Evolutionary conservation across 805 yeast genomes (phyloP), one percentile per base, ranked within the genome.

Genomic region (Saturnispora ahearnii): DNA sequence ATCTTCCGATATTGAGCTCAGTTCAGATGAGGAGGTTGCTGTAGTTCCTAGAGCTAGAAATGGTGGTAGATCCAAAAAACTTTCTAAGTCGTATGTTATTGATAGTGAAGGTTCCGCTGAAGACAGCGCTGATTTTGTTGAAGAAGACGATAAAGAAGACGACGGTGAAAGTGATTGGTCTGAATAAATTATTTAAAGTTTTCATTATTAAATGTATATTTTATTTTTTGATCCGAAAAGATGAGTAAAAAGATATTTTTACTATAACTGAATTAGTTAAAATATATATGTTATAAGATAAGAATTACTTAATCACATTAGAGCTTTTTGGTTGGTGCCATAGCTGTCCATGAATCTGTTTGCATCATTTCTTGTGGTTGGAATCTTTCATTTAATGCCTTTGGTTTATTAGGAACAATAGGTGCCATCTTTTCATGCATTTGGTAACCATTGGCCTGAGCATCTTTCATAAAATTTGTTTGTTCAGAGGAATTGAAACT

Each of bases 331-430:
- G 62, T 65, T 10, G 69, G 69, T 3, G 59, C 48, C 69, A 65
- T 65, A 18, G 62, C 62, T 5, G 59, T 46, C 69, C 69, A 65
- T 18, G 45, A 15, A 37, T 47, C 18, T 13, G 33, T 36, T 1
- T 18, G 28, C 11, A 36, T 4, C n/a, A 36, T 33, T 47, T 24
- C 48, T 11, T 18, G 44, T 33, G 37, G 48, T 29, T 32, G 26
- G 26, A 42, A 56, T 54, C n/a, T 56, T 18, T 12, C 51, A 31
- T 57, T 53, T 44, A 66, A 49, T 5, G 55, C 36, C 36, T 59
- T 59, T 3, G 69, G 68, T 46, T 65, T 66, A 6, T 50, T 22
- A 4, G 70, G 70, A 8, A 65, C 66, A 4, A 66, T 56, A 4
- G 70, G 69, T 11, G 66, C 58, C 26, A 60, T 28, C 41, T 59